phyloP scores from a whole-genome alignment of 306 rosid species.

The Parietaria judaica region DNA sequence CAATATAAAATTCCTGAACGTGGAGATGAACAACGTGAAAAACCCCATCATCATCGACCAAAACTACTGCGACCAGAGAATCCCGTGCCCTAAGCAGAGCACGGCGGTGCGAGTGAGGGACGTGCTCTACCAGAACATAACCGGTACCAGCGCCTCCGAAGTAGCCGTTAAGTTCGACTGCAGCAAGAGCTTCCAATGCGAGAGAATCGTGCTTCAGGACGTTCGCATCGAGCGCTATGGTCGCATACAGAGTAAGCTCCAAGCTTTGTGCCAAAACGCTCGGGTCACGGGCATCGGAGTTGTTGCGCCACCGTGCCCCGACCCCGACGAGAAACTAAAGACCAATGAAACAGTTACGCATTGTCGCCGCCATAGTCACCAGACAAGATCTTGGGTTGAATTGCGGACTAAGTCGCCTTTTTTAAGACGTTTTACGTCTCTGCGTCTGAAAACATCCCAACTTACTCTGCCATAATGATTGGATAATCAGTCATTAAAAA shows the following conservation, averaged over 20 bases:
- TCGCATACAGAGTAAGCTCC: neutral
- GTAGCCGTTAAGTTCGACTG: conserved; percentile 59
- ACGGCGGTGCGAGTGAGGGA: conserved; percentile 48
- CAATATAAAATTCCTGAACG: conserved; percentile 44
- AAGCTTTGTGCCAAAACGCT: conserved; percentile 46
- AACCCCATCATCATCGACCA: conserved; percentile 70
- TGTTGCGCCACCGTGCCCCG: conserved; percentile 44
- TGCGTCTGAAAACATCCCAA: too few species aligned
- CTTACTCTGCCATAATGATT: too few species aligned
- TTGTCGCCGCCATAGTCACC: too few species aligned
- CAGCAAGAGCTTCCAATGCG: conserved; percentile 44
- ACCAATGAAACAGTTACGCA: neutral
- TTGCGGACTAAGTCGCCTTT: too few species aligned
- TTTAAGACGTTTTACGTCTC: too few species aligned
- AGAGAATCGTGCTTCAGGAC: conserved; percentile 41
- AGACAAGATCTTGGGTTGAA: too few species aligned
- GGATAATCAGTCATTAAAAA: too few species aligned
- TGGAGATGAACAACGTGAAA: conserved; percentile 47
- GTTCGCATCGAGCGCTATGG: conserved; percentile 23
- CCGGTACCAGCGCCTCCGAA: conserved; percentile 61
- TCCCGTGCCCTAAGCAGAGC: conserved; percentile 24
- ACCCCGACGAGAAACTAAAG: neutral
- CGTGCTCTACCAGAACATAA: conserved; percentile 54
- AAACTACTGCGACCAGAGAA: conserved; percentile 49
- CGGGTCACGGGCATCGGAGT: conserved; percentile 21